Evolutionary conservation across 176 grass and related monocot species (phyloP).

Genomic region (Saccharum officinarum): DNA sequence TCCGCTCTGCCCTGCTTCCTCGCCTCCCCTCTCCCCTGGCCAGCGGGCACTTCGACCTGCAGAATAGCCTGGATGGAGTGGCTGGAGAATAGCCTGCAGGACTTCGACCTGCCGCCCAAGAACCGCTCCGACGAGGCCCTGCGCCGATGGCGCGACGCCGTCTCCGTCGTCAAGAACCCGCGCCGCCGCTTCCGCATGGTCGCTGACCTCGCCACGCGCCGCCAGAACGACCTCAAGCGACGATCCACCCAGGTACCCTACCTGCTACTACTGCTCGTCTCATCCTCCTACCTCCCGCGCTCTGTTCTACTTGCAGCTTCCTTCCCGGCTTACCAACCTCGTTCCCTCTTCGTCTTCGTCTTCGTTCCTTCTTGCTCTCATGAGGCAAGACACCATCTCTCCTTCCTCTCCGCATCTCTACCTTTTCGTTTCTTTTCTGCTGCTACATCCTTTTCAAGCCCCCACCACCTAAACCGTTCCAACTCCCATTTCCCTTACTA

Average conservation of each 20-base stretch:
- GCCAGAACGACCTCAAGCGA: conserved; percentile 44
- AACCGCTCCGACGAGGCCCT: conserved; percentile 72
- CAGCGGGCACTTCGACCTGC: no score
- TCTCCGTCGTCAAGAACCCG: conserved; percentile 66
- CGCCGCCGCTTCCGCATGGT: conserved; percentile 84
- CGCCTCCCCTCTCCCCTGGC: no score
- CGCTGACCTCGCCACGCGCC: conserved; percentile 68
- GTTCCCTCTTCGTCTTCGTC: no score
- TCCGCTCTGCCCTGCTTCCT: no score
- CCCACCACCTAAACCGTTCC: background rate
- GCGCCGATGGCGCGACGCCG: conserved; percentile 70
- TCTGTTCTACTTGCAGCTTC: no score
- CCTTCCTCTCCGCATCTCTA: background rate
- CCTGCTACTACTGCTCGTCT: no score
- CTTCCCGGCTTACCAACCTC: no score
- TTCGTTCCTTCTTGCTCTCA: background rate
- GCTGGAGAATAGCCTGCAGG: conserved; percentile 58
- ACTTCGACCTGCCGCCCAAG: conserved; percentile 77
- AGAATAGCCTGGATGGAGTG: background rate
- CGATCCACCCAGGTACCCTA: conserved; percentile 55
- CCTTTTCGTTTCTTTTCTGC: background rate
- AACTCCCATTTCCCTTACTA: background rate
- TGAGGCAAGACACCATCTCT: background rate
- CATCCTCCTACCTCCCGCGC: no score
- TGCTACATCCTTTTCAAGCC: background rate